These are phyloP conservation scores for Tulasnella sp. DNA, from an alignment of 768 basidiomycete genomes.

Conservation along the genomic window DNA sequence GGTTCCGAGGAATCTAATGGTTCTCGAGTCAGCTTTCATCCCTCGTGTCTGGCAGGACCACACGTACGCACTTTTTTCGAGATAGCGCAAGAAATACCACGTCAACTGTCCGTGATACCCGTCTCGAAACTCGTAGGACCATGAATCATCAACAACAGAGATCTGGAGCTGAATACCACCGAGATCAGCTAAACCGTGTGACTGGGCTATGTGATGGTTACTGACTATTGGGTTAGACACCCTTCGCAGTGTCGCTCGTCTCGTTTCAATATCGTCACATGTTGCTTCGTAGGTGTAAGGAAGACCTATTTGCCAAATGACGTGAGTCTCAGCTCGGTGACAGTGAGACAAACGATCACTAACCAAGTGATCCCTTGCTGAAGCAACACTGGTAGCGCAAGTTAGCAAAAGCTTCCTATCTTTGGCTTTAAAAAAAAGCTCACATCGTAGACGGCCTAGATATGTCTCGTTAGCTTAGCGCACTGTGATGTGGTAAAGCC, in stretches of 20 bases:
- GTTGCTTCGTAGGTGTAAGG: background rate
- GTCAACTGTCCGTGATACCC: background rate
- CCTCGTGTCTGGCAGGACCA: background rate
- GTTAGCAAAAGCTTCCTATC: background rate
- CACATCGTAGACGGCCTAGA: background rate
- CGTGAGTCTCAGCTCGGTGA: background rate
- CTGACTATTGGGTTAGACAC: background rate
- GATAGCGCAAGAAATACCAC: background rate
- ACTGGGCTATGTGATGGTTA: background rate
- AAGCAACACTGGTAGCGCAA: background rate
- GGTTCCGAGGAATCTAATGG: background rate
- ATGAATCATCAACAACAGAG: background rate
- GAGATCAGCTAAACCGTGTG: background rate
- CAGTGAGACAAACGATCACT: background rate
- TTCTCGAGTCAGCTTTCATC: background rate
- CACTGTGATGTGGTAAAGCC: background rate
- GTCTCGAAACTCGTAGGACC: background rate
- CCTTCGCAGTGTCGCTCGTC: background rate
- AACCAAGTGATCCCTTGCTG: background rate
- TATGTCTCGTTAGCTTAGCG: background rate
- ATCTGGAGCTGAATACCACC: background rate
- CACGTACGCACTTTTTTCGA: background rate
- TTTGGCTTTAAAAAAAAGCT: background rate
- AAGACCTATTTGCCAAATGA: background rate
- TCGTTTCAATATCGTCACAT: background rate